Percentiles rank a stretch among this genome's conserved stretches.
Conservation (phyloP, 352 stramenopile genomes). For the Phytophthora pinifolia region DNA sequence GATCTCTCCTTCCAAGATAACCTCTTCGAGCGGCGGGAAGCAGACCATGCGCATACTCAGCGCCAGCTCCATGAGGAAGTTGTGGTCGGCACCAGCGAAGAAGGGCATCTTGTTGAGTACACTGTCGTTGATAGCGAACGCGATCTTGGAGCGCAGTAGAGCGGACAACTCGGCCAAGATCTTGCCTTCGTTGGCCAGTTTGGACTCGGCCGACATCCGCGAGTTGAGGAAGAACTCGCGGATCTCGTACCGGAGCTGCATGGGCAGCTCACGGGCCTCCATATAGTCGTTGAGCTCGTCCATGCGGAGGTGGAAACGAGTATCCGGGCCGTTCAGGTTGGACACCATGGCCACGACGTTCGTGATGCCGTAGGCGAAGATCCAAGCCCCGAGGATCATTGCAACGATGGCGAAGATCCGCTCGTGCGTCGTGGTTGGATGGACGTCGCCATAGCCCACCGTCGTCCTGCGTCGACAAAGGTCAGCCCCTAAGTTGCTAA, state of each 20-base stretch:
- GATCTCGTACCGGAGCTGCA: slow-evolving; percentile 76
- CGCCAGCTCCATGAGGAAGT: slow-evolving; percentile 82
- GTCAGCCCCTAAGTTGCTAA: not conserved
- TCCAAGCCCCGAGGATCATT: slow-evolving; percentile 76
- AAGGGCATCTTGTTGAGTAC: slow-evolving; percentile 84
- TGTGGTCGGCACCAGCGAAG: slow-evolving; percentile 74
- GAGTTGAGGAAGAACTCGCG: slow-evolving; percentile 85
- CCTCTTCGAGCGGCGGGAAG: slow-evolving; percentile 74
- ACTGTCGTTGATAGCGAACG: slow-evolving; percentile 80
- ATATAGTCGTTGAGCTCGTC: slow-evolving; percentile 86
- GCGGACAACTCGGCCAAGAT: slow-evolving; percentile 73
- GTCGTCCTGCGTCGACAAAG: slow-evolving; percentile 41
- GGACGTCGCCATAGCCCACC: slow-evolving; percentile 72
- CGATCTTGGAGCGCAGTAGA: slow-evolving; percentile 75
- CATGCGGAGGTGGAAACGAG: slow-evolving; percentile 70
- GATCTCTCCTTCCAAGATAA: slow-evolving; percentile 81
- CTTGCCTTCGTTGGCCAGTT: slow-evolving; percentile 68
- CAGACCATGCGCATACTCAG: slow-evolving; percentile 85
- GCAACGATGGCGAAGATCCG: slow-evolving; percentile 72
- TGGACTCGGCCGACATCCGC: slow-evolving; percentile 67
- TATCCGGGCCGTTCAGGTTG: slow-evolving; percentile 68
- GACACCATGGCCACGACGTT: slow-evolving; percentile 71
- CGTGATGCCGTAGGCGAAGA: slow-evolving; percentile 84
- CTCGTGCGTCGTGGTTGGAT: slow-evolving; percentile 54
- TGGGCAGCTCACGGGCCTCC: slow-evolving; percentile 66